Conservation (phyloP, 2,329 filamentous ascomycete genomes). For the Celoporthe dispersa region DNA sequence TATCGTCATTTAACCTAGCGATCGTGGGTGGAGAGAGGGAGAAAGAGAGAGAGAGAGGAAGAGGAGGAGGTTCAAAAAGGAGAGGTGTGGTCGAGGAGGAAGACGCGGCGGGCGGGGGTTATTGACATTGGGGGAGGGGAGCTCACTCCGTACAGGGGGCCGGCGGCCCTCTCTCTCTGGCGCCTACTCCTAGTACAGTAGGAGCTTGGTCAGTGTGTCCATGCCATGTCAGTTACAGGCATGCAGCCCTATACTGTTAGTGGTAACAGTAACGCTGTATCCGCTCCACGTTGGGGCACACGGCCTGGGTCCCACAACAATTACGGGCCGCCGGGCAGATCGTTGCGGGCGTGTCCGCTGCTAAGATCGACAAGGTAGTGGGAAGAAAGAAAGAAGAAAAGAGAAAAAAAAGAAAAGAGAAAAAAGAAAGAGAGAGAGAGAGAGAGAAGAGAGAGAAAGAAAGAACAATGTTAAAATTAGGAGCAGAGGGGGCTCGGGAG, state of each 20-base stretch:
- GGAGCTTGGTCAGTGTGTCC: neutral
- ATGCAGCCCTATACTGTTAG: neutral
- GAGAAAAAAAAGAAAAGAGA: neutral
- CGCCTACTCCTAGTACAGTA: too few relatives aligned
- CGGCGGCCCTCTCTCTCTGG: too few relatives aligned
- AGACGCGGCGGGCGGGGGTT: too few relatives aligned
- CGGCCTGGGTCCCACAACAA: neutral
- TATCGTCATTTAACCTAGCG: conserved; percentile 27
- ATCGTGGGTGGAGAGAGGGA: neutral
- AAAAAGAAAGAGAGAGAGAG: neutral
- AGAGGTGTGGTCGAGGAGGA: too few relatives aligned
- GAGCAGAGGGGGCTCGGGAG: too few relatives aligned
- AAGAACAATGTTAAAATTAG: too few relatives aligned
- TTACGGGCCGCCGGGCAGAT: conserved; percentile 3
- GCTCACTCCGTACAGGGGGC: neutral
- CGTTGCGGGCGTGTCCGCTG: conserved; percentile 6
- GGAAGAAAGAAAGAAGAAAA: neutral
- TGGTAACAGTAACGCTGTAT: too few relatives aligned
- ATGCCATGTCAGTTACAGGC: neutral
- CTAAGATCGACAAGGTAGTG: neutral
- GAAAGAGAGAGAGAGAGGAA: neutral
- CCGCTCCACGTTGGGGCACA: neutral
- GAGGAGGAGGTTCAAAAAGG: too few relatives aligned
- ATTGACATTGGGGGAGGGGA: neutral
- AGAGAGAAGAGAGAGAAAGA: too few relatives aligned